phyloP scores from a whole-genome alignment of 2,329 filamentous ascomycete genomes.

The Aspergillus aculeatinus region DNA sequence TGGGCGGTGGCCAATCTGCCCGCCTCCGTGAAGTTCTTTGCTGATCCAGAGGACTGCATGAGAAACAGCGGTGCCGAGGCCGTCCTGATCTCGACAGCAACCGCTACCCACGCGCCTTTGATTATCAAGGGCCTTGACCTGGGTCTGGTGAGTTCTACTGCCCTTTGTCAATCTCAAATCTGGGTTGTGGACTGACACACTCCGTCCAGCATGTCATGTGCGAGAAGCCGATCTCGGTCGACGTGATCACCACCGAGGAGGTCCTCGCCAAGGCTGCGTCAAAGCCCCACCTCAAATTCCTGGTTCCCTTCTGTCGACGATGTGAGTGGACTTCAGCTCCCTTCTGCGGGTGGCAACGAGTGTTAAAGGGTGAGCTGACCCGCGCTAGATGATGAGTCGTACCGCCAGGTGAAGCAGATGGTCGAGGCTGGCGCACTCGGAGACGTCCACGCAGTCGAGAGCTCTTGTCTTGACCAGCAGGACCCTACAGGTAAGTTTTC shows the following conservation, averaged over 20 bases:
- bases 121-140: constrained; percentile 6
- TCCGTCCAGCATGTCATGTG: constrained; percentile 10
- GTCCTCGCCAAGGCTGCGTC: constrained; percentile 11
- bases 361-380: neutral
- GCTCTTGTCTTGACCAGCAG: constrained; percentile 6
- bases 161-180: neutral
- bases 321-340: neutral
- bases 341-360: neutral
- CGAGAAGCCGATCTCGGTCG: constrained; percentile 12
- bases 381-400: constrained; percentile 8
- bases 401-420: constrained; percentile 5
- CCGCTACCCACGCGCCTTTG: constrained; percentile 11
- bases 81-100: constrained; percentile 9
- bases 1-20: constrained; percentile 32
- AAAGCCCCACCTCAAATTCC: constrained; percentile 10
- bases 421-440: constrained; percentile 2
- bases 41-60: constrained; percentile 8
- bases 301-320: constrained; percentile 12
- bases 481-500: constrained; percentile 5
- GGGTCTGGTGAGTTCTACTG: neutral
- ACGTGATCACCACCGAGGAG: constrained; percentile 9
- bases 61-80: constrained; percentile 9
- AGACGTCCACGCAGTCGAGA: constrained; percentile 10
- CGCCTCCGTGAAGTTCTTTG: neutral
- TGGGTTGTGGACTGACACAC: too few species aligned